Conservation (phyloP, 2,329 filamentous ascomycete species). For the Botrytis squamosa region DNA sequence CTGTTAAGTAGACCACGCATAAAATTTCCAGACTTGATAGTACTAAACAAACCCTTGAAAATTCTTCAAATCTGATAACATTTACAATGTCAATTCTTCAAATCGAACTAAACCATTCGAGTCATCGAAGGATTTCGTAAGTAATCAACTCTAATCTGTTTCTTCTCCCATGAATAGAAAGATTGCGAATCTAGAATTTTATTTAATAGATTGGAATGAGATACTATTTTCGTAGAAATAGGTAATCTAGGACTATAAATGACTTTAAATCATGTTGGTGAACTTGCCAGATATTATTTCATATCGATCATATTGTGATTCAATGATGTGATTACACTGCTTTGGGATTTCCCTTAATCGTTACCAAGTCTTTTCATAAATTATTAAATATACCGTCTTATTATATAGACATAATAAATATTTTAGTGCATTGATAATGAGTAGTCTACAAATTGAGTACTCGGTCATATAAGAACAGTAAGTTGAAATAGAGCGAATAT, state of each 20-base stretch:
- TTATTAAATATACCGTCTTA: background rate
- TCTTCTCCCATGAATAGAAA: background rate
- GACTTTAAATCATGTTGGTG: background rate
- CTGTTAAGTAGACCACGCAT: no score
- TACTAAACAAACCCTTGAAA: no score
- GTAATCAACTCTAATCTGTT: rapidly evolving
- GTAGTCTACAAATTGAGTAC: no score
- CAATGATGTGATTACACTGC: background rate
- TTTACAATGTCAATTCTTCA: rapidly evolving
- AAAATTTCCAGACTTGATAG: no score
- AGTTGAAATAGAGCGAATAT: no score
- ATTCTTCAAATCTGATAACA: no score
- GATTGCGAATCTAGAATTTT: background rate
- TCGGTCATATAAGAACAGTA: no score
- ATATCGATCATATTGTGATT: background rate
- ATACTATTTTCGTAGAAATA: background rate
- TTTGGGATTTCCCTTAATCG: background rate
- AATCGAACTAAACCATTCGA: no score
- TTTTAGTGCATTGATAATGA: rapidly evolving
- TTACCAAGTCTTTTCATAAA: rapidly evolving
- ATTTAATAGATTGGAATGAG: background rate
- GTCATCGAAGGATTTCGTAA: rapidly evolving
- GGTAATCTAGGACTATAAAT: no score
- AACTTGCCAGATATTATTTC: background rate
- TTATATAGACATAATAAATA: no score